A percentile compares a stretch with the other conserved stretches of the same genome.
These are phyloP conservation scores for Zygotorulaspora florentina DNA, from an alignment of 805 yeast genomes.

Conservation along the genomic window DNA sequence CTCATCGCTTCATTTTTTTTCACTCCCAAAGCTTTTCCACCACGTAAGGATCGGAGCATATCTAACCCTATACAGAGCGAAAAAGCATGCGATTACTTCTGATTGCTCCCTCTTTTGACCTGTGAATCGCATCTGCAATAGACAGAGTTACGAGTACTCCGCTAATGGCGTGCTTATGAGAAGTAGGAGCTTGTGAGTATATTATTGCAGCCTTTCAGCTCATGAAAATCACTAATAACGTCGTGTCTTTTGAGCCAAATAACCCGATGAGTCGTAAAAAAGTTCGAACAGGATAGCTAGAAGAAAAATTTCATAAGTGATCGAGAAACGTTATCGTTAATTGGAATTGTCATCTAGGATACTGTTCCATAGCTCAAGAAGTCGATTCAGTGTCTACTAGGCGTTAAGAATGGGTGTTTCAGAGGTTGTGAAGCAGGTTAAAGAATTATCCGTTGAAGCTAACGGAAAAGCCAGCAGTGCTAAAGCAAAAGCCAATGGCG, in stretches of 20 bases:
- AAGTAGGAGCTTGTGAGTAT: neutral
- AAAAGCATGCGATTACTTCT: too few relatives aligned
- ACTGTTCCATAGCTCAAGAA: neutral
- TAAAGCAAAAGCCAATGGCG: conserved; percentile 10
- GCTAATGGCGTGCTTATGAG: too few relatives aligned
- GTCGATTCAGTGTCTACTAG: neutral
- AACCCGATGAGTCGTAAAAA: neutral
- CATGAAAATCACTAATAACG: neutral
- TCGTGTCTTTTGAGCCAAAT: neutral
- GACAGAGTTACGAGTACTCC: too few relatives aligned
- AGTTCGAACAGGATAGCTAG: neutral
- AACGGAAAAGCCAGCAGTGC: conserved; percentile 23
- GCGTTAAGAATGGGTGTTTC: conserved; percentile 15
- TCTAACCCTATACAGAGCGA: too few relatives aligned
- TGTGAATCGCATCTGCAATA: too few relatives aligned
- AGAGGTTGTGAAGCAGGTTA: conserved; percentile 38
- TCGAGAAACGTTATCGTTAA: neutral
- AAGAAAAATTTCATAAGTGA: neutral
- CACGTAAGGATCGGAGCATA: neutral
- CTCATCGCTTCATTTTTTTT: neutral
- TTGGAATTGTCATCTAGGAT: neutral
- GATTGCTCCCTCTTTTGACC: too few relatives aligned
- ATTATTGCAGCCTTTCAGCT: neutral
- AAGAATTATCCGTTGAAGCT: conserved; percentile 39
- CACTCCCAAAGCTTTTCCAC: neutral